Conservation (phyloP, 2,329 filamentous ascomycete genomes). For the Alternaria angustiovoidea region DNA sequence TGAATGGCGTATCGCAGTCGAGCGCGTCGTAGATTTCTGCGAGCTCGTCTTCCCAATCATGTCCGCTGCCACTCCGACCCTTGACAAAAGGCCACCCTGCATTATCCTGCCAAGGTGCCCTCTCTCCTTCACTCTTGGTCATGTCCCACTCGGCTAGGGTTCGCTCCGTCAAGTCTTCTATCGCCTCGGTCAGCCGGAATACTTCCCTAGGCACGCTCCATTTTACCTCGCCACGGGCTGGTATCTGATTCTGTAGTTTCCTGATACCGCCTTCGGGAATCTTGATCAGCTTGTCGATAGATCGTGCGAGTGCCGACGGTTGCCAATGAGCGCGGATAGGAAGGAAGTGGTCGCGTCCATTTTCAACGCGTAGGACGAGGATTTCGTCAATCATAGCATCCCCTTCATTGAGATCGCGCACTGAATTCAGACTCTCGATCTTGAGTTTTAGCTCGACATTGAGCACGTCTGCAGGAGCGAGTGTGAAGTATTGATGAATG, state of each 20-base stretch:
- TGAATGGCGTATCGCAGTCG: slow-evolving; percentile 72
- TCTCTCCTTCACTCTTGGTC: slow-evolving; percentile 54
- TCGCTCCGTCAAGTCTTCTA: slow-evolving; percentile 68
- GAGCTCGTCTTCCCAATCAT: slow-evolving; percentile 53
- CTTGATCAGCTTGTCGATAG: slow-evolving; percentile 85
- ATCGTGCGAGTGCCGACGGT: slow-evolving; percentile 82
- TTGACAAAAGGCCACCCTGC: slow-evolving; percentile 68
- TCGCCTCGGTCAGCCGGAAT: slow-evolving; percentile 84
- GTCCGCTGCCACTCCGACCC: slow-evolving; percentile 50
- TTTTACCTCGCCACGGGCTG: slow-evolving; percentile 59
- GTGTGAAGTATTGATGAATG: slow-evolving; percentile 63
- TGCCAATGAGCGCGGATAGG: slow-evolving; percentile 80
- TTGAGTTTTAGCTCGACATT: slow-evolving; percentile 73
- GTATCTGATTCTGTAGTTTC: slow-evolving; percentile 68
- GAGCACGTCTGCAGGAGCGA: slow-evolving; percentile 86
- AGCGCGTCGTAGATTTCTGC: slow-evolving; percentile 68
- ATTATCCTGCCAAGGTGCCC: slow-evolving; percentile 63
- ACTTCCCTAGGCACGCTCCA: slow-evolving; percentile 88
- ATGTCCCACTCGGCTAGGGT: slow-evolving; percentile 70
- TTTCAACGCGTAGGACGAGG: slow-evolving; percentile 81
- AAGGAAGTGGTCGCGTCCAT: slow-evolving; percentile 91
- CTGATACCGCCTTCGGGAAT: slow-evolving; percentile 82
- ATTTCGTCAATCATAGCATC: slow-evolving; percentile 78
- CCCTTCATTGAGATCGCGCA: slow-evolving; percentile 75
- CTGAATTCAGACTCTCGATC: slow-evolving; percentile 69